A percentile compares a stretch with the other conserved stretches of the same genome.
Conservation (phyloP, 208 protist genomes). For the Trypanosoma grayi region DNA sequence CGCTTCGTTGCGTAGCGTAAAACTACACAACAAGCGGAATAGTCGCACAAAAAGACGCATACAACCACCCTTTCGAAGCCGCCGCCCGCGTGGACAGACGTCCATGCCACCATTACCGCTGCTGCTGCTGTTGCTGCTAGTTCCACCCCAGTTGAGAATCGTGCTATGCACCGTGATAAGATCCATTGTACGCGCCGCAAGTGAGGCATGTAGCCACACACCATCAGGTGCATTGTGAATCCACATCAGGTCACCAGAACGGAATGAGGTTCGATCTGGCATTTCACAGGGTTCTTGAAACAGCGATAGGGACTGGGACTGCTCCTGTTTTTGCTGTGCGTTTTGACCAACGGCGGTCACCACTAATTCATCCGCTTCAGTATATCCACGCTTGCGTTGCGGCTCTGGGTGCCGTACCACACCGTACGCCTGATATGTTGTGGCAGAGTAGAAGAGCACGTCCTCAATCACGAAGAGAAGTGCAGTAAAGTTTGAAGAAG, state of each 20-base stretch:
- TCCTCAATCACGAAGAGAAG: slow-evolving; percentile 62
- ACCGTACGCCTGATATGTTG: background rate
- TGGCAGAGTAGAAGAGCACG: slow-evolving; percentile 67
- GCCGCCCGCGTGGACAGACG: slow-evolving; percentile 5
- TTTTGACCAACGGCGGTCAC: background rate
- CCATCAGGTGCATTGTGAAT: slow-evolving; percentile 54
- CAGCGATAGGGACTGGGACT: slow-evolving; percentile 8
- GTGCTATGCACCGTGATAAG: slow-evolving; percentile 46
- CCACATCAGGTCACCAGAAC: slow-evolving; percentile 15
- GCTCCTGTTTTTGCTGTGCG: background rate
- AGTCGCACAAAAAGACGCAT: slow-evolving; percentile 79
- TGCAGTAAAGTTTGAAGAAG: slow-evolving; percentile 46
- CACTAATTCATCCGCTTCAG: slow-evolving; percentile 52
- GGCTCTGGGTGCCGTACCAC: background rate
- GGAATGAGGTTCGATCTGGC: background rate
- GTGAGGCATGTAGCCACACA: slow-evolving; percentile 67
- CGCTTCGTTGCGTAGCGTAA: slow-evolving; percentile 46
- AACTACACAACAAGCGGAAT: slow-evolving; percentile 53
- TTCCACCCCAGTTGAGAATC: slow-evolving; percentile 58
- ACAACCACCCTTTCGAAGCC: slow-evolving; percentile 54
- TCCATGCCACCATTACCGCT: background rate
- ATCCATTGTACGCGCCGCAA: slow-evolving; percentile 67
- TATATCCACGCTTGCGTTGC: slow-evolving; percentile 35
- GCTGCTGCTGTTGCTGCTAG: background rate
- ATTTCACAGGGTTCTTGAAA: background rate